Percentiles rank a stretch among this genome's conserved stretches.
Conservation (phyloP, 2,329 filamentous ascomycete genomes). For the Ophiostoma pallidulum region DNA sequence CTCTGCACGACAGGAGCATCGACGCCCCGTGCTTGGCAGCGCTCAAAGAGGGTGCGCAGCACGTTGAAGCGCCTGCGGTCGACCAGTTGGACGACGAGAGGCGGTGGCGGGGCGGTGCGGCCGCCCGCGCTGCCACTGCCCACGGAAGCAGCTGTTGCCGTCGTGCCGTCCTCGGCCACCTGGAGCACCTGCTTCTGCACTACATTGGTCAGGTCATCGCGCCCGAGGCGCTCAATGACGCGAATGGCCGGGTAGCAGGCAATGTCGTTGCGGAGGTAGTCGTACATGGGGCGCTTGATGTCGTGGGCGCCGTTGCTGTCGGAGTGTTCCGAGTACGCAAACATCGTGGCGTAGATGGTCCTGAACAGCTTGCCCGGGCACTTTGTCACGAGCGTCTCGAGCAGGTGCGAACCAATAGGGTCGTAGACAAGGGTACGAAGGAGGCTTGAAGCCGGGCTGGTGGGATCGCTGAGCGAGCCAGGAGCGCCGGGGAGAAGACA, state of each 20-base stretch:
- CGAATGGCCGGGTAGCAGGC: conserved; percentile 80
- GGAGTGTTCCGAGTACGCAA: conserved; percentile 48
- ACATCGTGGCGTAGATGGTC: conserved; percentile 67
- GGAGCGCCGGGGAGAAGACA: conserved; percentile 69
- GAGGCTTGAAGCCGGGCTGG: conserved; percentile 65
- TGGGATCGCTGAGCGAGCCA: conserved; percentile 59
- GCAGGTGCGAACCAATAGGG: conserved; percentile 74
- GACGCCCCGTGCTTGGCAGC: conserved; percentile 57
- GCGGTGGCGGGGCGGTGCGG: conserved; percentile 38
- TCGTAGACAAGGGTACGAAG: conserved; percentile 85
- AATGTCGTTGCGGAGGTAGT: conserved; percentile 78
- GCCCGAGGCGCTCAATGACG: conserved; percentile 73
- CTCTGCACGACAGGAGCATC: conserved; percentile 36
- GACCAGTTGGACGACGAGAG: conserved; percentile 63
- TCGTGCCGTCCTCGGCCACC: conserved; percentile 47
- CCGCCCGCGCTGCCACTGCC: conserved; percentile 74
- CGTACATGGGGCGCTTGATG: conserved; percentile 54
- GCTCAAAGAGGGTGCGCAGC: conserved; percentile 72
- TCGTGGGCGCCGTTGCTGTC: not conserved
- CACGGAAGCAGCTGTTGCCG: conserved; percentile 65
- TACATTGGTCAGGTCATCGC: conserved; percentile 71
- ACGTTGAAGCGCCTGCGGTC: conserved; percentile 68
- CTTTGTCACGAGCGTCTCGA: conserved; percentile 76
- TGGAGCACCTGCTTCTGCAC: conserved; percentile 55
- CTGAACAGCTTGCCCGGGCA: conserved; percentile 88